These are phyloP conservation scores for Nicotiana sylvestris DNA, from an alignment of 257 asterid genomes.

Conservation along the genomic window DNA sequence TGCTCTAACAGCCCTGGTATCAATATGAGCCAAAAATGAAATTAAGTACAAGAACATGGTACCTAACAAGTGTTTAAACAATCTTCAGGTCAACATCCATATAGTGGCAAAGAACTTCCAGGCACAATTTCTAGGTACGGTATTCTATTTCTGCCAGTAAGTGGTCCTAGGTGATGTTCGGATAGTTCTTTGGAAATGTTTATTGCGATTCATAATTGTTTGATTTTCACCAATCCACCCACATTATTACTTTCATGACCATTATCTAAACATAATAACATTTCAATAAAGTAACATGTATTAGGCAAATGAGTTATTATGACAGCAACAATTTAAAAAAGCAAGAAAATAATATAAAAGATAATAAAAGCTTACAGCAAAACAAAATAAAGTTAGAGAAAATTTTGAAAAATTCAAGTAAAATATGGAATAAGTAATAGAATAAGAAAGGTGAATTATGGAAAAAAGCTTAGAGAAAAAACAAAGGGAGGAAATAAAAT, in stretches of 20 bases:
- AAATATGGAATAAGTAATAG: background rate
- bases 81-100: constrained; percentile 2
- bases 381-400: background rate
- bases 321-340: background rate
- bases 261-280: background rate
- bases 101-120: background rate
- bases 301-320: background rate
- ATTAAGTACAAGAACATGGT: background rate
- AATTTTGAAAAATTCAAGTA: background rate
- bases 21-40: constrained; percentile 10
- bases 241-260: background rate
- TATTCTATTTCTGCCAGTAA: background rate
- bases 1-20: constrained; percentile 85
- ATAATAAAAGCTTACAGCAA: background rate
- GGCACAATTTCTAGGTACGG: background rate
- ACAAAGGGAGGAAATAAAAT: background rate
- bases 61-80: background rate
- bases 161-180: background rate
- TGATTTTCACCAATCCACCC: background rate
- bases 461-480: background rate
- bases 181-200: background rate
- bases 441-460: background rate
- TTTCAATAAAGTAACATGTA: background rate
- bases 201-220: background rate
- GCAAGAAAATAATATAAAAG: background rate